Conservation (phyloP, 208 protist species). For the Wallacemonas collosoma region DNA sequence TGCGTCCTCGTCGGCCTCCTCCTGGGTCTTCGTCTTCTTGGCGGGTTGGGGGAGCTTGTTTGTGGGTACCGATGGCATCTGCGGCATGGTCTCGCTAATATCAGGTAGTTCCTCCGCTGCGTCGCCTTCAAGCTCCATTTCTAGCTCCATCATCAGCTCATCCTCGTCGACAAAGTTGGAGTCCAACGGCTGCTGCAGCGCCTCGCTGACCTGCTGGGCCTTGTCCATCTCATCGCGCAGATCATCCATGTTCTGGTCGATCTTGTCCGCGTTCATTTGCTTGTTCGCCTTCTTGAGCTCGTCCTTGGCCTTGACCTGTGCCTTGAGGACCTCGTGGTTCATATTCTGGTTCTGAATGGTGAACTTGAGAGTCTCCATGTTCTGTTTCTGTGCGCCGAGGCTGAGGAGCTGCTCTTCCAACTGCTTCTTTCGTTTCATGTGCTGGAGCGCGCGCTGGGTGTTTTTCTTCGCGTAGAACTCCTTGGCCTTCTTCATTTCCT, state of each 20-base stretch:
- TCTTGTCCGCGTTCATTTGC: conserved; percentile 85
- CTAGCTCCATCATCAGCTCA: conserved; percentile 82
- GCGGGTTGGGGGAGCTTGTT: conserved; percentile 31
- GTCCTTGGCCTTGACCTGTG: conserved; percentile 70
- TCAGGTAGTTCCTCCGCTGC: conserved; percentile 19
- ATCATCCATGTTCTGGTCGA: conserved; percentile 90
- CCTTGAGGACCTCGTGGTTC: conserved; percentile 84
- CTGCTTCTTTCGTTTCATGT: conserved; percentile 93
- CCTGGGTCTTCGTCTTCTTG: conserved; percentile 32
- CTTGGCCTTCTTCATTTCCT: conserved; percentile 83
- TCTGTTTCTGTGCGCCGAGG: conserved; percentile 69
- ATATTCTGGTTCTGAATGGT: conserved; percentile 87
- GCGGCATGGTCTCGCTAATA: conserved; percentile 22
- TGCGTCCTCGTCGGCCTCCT: conserved; percentile 78
- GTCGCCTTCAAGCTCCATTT: conserved; percentile 60
- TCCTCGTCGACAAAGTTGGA: conserved; percentile 82
- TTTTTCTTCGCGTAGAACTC: conserved; percentile 87
- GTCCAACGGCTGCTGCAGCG: conserved; percentile 81
- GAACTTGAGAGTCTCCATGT: conserved; percentile 86
- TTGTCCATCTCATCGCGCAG: conserved; percentile 91
- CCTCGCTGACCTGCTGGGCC: conserved; percentile 85
- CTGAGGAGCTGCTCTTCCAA: conserved; percentile 84
- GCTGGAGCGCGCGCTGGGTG: conserved; percentile 78
- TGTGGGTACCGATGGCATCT: conserved; percentile 15
- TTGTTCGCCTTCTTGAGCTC: conserved; percentile 82